Conservation (phyloP, 2,329 filamentous ascomycete species). For the Pseudonectria foliicola region DNA sequence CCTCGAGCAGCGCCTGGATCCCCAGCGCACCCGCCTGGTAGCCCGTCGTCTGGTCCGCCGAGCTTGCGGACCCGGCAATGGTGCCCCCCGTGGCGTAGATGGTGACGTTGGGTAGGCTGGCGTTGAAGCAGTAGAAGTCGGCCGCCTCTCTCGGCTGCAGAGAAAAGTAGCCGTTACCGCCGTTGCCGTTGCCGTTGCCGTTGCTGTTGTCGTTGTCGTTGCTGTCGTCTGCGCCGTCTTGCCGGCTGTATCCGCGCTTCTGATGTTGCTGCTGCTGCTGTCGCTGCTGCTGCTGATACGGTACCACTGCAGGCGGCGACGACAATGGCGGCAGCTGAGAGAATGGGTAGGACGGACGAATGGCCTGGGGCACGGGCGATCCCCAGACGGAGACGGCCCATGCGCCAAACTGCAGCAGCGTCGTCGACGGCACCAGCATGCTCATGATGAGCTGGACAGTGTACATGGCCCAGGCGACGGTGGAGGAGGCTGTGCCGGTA, state of each 20-base stretch:
- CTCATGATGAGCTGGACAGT: constrained; percentile 16
- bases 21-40: constrained; percentile 38
- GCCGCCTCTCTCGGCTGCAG: constrained; percentile 4
- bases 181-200: no score
- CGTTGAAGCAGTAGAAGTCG: constrained; percentile 19
- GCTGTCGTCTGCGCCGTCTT: no score
- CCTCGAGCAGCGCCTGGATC: constrained; percentile 43
- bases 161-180: no score
- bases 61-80: constrained; percentile 46
- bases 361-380: constrained; percentile 17
- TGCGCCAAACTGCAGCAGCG: constrained; percentile 14
- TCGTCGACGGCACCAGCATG: constrained; percentile 18
- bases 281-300: constrained; percentile 8
- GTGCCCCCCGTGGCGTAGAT: constrained; percentile 53
- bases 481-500: constrained; percentile 13
- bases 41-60: constrained; percentile 38
- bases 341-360: constrained; percentile 11
- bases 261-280: constrained; percentile 12
- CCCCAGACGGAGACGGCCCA: constrained; percentile 21
- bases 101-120: constrained; percentile 44
- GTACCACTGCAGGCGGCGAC: no score
- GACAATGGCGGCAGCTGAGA: neutral
- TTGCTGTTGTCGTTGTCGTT: no score
- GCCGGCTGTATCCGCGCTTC: no score
- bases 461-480: constrained; percentile 14